Percentiles rank a stretch among this genome's conserved stretches.
These are phyloP conservation scores for Populus alba DNA, from an alignment of 345 rosid species.

Conservation along the genomic window DNA sequence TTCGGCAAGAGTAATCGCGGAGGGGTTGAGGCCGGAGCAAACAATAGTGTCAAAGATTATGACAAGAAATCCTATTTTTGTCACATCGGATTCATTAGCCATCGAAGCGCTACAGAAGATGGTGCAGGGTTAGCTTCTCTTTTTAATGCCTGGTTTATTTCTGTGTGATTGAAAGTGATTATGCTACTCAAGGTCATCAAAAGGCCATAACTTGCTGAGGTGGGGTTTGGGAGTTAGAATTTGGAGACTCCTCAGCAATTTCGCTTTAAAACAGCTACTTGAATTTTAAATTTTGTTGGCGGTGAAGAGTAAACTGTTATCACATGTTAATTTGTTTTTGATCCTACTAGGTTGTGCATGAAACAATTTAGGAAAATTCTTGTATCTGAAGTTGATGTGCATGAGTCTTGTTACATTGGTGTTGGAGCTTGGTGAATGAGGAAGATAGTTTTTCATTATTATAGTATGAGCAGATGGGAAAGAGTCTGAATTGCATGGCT, in stretches of 20 bases:
- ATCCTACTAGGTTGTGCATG: background rate
- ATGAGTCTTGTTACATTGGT: background rate
- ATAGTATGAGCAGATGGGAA: background rate
- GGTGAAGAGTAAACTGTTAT: background rate
- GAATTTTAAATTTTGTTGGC: background rate
- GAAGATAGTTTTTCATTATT: background rate
- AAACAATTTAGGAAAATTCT: background rate
- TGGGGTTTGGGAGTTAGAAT: background rate
- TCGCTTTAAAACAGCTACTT: background rate
- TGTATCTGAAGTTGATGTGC: background rate
- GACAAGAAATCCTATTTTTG: conserved; percentile 92
- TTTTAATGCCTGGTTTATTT: background rate
- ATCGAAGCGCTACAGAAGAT: conserved; percentile 96
- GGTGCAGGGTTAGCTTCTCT: conserved; percentile 67
- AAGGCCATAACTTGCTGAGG: background rate
- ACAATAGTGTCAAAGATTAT: conserved; percentile 83
- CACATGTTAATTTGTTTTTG: background rate
- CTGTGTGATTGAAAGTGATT: background rate
- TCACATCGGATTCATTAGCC: conserved; percentile 77
- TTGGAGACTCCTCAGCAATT: background rate
- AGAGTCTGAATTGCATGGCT: background rate
- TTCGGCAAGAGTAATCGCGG: conserved; percentile 82
- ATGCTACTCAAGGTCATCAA: background rate
- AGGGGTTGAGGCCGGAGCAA: conserved; percentile 88
- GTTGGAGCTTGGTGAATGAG: background rate